Percentiles rank a stretch among this genome's conserved stretches.
Evolutionary conservation across 495 filamentous ascomycete species (phyloP).

Genomic region (Aspergillus haitiensis): DNA sequence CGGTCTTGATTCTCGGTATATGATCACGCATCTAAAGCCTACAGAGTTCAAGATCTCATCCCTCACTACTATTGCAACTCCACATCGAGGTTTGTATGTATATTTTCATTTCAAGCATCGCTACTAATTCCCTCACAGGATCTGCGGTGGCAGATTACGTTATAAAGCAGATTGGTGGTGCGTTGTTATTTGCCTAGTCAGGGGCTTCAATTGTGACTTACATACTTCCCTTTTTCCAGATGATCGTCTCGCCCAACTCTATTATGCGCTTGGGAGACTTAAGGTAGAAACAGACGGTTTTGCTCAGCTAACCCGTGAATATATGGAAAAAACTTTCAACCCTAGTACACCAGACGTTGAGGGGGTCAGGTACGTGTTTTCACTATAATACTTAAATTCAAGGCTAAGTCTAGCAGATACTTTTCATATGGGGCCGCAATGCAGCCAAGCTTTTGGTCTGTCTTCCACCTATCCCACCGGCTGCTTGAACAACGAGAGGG

Average conservation of each 20-base stretch:
- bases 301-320: constrained; percentile 73
- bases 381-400: background rate
- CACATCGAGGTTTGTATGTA: constrained; percentile 66
- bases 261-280: constrained; percentile 63
- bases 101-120: background rate
- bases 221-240: constrained; percentile 27
- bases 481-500: constrained; percentile 74
- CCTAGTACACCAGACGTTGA: constrained; percentile 70
- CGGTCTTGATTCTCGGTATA: constrained; percentile 87
- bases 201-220: background rate
- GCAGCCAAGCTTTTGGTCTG: constrained; percentile 63
- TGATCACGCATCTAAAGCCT: constrained; percentile 79
- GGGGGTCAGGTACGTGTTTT: constrained; percentile 55
- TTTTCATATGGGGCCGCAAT: constrained; percentile 88
- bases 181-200: constrained; percentile 2
- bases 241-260: constrained; percentile 63
- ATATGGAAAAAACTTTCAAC: constrained; percentile 85
- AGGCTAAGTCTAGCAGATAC: constrained; percentile 53
- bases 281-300: constrained; percentile 82
- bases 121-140: constrained; percentile 39
- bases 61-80: constrained; percentile 84
- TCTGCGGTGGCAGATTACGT: constrained; percentile 84
- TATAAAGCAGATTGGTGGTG: constrained; percentile 65
- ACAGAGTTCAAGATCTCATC: constrained; percentile 70
- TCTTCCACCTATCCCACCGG: constrained; percentile 70